These are phyloP conservation scores for Salinomyces thailandicus DNA, from an alignment of 2,329 filamentous ascomycete species.

Conservation along the genomic window DNA sequence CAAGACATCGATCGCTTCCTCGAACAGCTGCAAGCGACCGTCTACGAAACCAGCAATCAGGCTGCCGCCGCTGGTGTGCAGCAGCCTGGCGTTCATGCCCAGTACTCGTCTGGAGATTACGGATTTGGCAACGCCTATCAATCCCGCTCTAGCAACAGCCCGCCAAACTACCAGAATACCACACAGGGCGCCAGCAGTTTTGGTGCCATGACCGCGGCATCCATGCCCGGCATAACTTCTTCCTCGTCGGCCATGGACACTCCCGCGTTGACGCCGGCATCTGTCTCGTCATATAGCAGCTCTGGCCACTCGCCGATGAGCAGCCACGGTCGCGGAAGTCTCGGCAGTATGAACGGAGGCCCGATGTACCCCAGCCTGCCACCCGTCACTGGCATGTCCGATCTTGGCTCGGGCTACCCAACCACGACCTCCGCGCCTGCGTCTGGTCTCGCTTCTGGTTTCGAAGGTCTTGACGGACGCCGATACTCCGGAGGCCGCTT, in stretches of 20 bases:
- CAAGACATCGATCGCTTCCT: conserved; percentile 90
- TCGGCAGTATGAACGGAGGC: conserved; percentile 42
- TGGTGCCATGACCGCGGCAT: conserved; percentile 23
- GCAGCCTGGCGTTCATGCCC: conserved; percentile 59
- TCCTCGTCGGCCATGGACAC: conserved; percentile 48
- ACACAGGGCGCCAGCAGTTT: conserved; percentile 22
- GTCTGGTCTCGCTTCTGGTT: conserved; percentile 57
- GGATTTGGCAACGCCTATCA: conserved; percentile 42
- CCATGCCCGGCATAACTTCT: conserved; percentile 25
- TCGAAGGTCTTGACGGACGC: conserved; percentile 50
- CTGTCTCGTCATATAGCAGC: conserved; percentile 59
- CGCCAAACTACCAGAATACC: conserved; percentile 30
- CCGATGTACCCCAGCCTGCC: conserved; percentile 68
- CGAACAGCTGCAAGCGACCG: conserved; percentile 89
- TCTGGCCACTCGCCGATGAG: conserved; percentile 69
- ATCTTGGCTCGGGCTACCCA: conserved; percentile 46
- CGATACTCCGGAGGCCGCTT: conserved; percentile 52
- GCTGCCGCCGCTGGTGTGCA: conserved; percentile 69
- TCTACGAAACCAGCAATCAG: conserved; percentile 77
- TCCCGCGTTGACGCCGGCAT: conserved; percentile 66
- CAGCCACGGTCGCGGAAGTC: conserved; percentile 48
- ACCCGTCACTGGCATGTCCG: conserved; percentile 56
- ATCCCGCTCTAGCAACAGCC: conserved; percentile 49
- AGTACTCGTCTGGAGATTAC: conserved; percentile 25
- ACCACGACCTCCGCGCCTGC: conserved; percentile 57